These are phyloP conservation scores for Aegilops tauschii DNA, from an alignment of 176 grass and related monocot species.

Conservation along the genomic window DNA sequence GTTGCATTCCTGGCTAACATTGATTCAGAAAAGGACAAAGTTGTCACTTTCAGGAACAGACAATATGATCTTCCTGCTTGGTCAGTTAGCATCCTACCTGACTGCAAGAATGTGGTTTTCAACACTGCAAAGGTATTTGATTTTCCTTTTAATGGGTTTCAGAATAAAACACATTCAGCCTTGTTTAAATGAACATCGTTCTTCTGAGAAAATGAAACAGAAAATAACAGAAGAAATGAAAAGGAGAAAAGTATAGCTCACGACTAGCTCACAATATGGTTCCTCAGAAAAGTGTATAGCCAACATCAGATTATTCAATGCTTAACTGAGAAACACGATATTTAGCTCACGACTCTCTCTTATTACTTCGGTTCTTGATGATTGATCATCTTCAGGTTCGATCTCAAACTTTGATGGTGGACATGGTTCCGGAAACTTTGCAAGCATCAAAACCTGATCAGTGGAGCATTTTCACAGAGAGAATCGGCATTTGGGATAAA, in stretches of 20 bases:
- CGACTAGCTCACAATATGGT: too few relatives aligned
- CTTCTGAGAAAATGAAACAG: constrained; percentile 22
- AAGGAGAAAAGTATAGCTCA: neutral
- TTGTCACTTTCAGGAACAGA: constrained; percentile 61
- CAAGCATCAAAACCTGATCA: constrained; percentile 35
- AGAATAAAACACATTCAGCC: neutral
- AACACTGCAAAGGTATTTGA: constrained; percentile 81
- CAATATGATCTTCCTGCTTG: constrained; percentile 88
- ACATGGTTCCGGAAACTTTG: constrained; percentile 68
- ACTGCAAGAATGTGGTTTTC: constrained; percentile 94
- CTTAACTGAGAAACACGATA: neutral
- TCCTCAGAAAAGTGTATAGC: neutral
- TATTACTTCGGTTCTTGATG: neutral
- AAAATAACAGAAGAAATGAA: neutral
- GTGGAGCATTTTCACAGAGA: constrained; percentile 80
- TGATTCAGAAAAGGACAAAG: constrained; percentile 68
- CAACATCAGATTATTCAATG: constrained; percentile 2
- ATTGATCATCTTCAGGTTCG: constrained; percentile 50
- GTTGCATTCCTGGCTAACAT: constrained; percentile 82
- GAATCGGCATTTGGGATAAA: constrained; percentile 69
- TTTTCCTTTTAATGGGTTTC: neutral
- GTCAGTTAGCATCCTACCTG: constrained; percentile 96
- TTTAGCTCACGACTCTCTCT: neutral
- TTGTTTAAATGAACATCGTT: neutral
- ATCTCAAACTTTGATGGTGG: constrained; percentile 62